phyloP scores from a whole-genome alignment of 192 early-diverging fungal genomes.

The Spinellus fusiger region DNA sequence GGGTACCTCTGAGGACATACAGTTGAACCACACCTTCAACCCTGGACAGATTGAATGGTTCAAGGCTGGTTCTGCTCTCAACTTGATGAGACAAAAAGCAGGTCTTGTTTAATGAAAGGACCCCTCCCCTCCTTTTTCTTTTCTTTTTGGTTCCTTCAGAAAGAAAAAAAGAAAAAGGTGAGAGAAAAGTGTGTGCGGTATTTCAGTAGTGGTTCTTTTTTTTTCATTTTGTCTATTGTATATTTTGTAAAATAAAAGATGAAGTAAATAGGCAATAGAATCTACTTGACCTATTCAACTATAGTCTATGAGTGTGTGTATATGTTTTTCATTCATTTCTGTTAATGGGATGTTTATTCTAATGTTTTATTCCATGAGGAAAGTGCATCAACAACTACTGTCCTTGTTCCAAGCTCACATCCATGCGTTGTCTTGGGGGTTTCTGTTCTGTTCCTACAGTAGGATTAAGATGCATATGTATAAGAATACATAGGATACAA shows the following conservation, averaged over 20 bases:
- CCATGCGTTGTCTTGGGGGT: too few relatives aligned
- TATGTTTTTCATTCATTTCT: too few relatives aligned
- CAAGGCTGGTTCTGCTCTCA: slow-evolving; percentile 88
- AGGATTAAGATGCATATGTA: too few relatives aligned
- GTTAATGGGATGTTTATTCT: too few relatives aligned
- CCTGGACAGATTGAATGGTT: slow-evolving; percentile 99
- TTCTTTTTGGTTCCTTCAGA: neutral
- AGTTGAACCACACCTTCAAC: slow-evolving; percentile 97
- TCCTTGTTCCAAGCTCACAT: too few relatives aligned
- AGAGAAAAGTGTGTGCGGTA: neutral
- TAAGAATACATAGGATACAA: too few relatives aligned
- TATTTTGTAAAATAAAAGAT: neutral
- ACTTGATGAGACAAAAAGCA: slow-evolving; percentile 66
- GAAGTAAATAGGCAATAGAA: too few relatives aligned
- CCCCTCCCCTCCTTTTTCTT: neutral
- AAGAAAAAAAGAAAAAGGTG: neutral
- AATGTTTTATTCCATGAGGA: too few relatives aligned
- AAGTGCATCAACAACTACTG: too few relatives aligned
- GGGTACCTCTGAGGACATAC: slow-evolving; percentile 72
- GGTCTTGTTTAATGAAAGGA: neutral
- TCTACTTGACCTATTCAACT: too few relatives aligned
- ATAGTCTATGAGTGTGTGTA: too few relatives aligned
- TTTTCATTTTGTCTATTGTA: neutral
- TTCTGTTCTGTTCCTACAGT: too few relatives aligned
- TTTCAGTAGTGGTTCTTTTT: neutral